Evolutionary conservation across 352 stramenopile species (phyloP), one percentile per base, ranked within the genome.

Genomic region (Globisporangium spinosum): DNA sequence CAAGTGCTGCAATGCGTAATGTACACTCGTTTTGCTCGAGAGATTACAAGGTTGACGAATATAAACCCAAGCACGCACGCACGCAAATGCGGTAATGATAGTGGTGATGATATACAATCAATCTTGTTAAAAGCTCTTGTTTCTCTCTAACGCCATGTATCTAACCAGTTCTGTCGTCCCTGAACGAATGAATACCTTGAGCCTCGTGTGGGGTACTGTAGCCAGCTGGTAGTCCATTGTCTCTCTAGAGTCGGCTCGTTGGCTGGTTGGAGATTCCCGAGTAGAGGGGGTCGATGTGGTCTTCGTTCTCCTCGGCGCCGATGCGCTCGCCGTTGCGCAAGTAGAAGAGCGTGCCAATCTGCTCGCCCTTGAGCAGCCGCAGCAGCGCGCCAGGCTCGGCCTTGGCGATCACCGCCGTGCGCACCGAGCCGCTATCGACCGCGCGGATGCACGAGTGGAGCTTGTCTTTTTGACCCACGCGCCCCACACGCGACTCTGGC

Each of bases 401-500:
- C 66, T 90, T 92, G 13, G 78, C 75, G 53, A 94, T 80, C 35
- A 94, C 77, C 0, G 87, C 87, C 27, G 79, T 74, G 32, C 76
- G 67, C 38, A 92, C 80, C 5, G 75, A 67, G 34, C 87, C 82
- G 35, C 80, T 91, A 49, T 95, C 82, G 17, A 95, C 84, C 8
- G 84, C 87, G 49, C 84, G 83, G 53, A 95, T 88, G 70, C 82
- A 93, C 60, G 87, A 89, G 72, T 90, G 71, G 12, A 92, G 74
- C 70, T 95, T 95, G 76, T 95, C 87, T 55, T 80, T 85, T 73
- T 95, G 87, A 23, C 87, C 87, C 5, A 91, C 73, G 0, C 74
- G 62, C 5, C 85, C 82, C 12, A 90, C 79, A 20, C 83, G 83
- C 23, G 84, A 93, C 35, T 89, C 79, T 0, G 72, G 35, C 4